Percentiles rank a stretch among this genome's conserved stretches.
These are phyloP conservation scores for Termitomyces sp. DNA, from an alignment of 768 basidiomycete species.

Conservation along the genomic window DNA sequence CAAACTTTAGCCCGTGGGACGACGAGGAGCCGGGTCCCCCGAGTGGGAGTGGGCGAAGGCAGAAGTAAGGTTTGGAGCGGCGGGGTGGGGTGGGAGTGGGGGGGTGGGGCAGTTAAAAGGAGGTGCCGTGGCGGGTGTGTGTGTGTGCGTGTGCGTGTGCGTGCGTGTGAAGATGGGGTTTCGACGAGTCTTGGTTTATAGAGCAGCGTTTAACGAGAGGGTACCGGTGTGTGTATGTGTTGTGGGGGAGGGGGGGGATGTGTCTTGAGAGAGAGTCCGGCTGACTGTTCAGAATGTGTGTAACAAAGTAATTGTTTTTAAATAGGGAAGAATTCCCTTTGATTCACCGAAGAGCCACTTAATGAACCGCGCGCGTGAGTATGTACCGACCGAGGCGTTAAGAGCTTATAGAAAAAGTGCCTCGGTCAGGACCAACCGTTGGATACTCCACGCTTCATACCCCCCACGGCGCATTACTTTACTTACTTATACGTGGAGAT, in stretches of 20 bases:
- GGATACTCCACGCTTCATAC: background rate
- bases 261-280: slow-evolving; percentile 11
- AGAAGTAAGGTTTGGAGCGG: slow-evolving; percentile 3
- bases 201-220: too few relatives aligned
- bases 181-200: slow-evolving; percentile 12
- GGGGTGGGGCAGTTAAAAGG: slow-evolving; percentile 4
- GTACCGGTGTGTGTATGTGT: too few relatives aligned
- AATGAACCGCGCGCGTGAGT: too few relatives aligned
- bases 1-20: slow-evolving; percentile 80
- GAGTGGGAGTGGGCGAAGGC: slow-evolving; percentile 10
- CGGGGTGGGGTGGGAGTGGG: too few relatives aligned
- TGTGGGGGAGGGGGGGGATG: slow-evolving; percentile 8
- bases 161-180: too few relatives aligned
- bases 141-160: too few relatives aligned
- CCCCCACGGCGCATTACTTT: background rate
- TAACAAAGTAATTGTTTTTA: slow-evolving; percentile 13
- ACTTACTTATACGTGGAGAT: background rate
- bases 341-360: slow-evolving; percentile 8
- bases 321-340: slow-evolving; percentile 8
- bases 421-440: background rate
- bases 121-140: slow-evolving; percentile 1
- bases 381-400: background rate
- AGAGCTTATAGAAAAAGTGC: background rate
- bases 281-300: slow-evolving; percentile 12
- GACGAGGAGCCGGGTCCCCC: slow-evolving; percentile 48